These are phyloP conservation scores for Cornus suecica DNA, from an alignment of 148 eudicot species.

Conservation along the genomic window DNA sequence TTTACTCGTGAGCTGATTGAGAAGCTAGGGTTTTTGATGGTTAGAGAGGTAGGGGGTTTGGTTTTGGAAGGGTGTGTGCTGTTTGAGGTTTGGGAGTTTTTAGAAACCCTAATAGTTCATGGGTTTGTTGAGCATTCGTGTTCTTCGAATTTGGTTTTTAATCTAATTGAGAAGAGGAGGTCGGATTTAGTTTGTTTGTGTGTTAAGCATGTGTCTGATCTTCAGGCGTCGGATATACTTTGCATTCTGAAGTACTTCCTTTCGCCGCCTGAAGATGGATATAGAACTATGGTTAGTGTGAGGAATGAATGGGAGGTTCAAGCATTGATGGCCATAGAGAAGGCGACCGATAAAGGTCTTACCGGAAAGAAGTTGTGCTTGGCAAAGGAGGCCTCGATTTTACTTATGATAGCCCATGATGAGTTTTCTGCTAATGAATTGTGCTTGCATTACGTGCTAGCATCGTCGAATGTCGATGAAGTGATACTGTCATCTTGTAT, in stretches of 20 bases:
- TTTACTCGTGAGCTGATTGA: conserved; percentile 32
- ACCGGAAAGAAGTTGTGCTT: conserved; percentile 26
- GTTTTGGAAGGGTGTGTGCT: conserved; percentile 57
- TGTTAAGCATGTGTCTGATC: conserved; percentile 49
- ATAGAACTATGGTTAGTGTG: conserved; percentile 41
- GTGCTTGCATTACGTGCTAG: conserved; percentile 71
- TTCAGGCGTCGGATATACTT: conserved; percentile 44
- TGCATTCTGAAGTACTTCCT: conserved; percentile 63
- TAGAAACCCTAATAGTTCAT: conserved; percentile 45
- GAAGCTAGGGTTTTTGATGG: conserved; percentile 55
- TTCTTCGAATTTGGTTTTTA: conserved; percentile 37
- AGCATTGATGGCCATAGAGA: conserved; percentile 45
- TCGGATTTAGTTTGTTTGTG: conserved; percentile 66
- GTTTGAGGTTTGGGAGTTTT: conserved; percentile 49
- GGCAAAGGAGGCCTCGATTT: conserved; percentile 63
- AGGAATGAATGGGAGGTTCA: conserved; percentile 80
- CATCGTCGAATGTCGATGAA: conserved; percentile 61
- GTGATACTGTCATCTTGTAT: conserved; percentile 63
- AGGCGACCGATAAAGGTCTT: conserved; percentile 28
- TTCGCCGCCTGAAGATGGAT: conserved; percentile 35
- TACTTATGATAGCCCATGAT: conserved; percentile 79
- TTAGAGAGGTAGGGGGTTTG: conserved; percentile 56
- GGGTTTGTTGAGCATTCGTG: conserved; percentile 47
- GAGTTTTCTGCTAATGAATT: conserved; percentile 54
- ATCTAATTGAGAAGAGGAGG: conserved; percentile 41